Conservation (phyloP, 805 yeast species). For the Saccharomyces eubayanus region DNA sequence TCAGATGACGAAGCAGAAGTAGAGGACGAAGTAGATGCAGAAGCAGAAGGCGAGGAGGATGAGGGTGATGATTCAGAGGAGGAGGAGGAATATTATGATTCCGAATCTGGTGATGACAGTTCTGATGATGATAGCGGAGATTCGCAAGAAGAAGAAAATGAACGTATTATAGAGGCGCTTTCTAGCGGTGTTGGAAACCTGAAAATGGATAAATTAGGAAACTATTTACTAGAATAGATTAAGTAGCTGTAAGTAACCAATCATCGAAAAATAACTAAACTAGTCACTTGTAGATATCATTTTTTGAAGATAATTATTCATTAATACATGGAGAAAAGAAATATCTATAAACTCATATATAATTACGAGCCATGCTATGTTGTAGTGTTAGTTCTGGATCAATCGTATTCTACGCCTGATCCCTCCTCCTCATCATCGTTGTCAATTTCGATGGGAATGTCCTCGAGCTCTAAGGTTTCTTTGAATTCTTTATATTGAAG, state of each 20-base stretch:
- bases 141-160: constrained; percentile 42
- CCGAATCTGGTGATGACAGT: constrained; percentile 25
- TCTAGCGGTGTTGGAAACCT: constrained; percentile 54
- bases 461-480: constrained; percentile 11
- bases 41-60: constrained; percentile 37
- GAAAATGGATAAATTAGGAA: constrained; percentile 76
- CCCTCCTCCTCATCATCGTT: constrained; percentile 29
- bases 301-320: not conserved
- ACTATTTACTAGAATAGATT: constrained; percentile 56
- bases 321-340: not conserved
- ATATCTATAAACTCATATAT: not conserved
- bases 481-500: constrained; percentile 3
- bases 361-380: not conserved
- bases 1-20: constrained; percentile 24
- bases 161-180: constrained; percentile 61
- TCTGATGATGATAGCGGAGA: constrained; percentile 27
- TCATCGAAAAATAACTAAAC: not conserved
- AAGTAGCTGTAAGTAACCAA: too few relatives aligned
- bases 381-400: not conserved
- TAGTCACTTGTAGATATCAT: not conserved
- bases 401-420: constrained; percentile 33
- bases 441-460: constrained; percentile 23
- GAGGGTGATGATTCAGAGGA: constrained; percentile 20
- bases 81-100: constrained; percentile 26
- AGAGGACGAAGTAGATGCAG: constrained; percentile 51